phyloP scores from a whole-genome alignment of 2,329 filamentous ascomycete species.

The Colletotrichum aenigma region DNA sequence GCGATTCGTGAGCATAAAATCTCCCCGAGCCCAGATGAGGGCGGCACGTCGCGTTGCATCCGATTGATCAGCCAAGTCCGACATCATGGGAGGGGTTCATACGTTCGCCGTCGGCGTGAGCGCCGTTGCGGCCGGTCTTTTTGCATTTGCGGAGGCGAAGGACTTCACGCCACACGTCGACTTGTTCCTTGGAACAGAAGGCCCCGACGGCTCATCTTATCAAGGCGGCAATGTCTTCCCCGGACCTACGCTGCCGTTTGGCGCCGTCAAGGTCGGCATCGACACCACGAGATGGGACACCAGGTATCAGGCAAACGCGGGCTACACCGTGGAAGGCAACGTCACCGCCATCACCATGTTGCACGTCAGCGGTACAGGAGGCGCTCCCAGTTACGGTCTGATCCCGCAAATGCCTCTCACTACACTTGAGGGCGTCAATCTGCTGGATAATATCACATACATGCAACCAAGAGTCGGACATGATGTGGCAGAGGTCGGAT shows the following conservation, averaged over 20 bases:
- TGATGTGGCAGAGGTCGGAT: slow-evolving; percentile 55
- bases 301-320: slow-evolving; percentile 33
- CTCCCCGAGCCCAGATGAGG: background rate
- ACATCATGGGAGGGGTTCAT: background rate
- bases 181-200: slow-evolving; percentile 53
- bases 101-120: background rate
- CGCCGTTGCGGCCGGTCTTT: background rate
- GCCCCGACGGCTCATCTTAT: slow-evolving; percentile 46
- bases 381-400: slow-evolving; percentile 62
- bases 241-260: slow-evolving; percentile 46
- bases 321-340: slow-evolving; percentile 43
- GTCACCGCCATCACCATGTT: slow-evolving; percentile 57
- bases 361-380: slow-evolving; percentile 62
- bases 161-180: slow-evolving; percentile 39
- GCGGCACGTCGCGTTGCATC: background rate
- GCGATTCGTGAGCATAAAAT: background rate
- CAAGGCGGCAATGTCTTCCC: slow-evolving; percentile 50
- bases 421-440: slow-evolving; percentile 41
- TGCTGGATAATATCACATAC: slow-evolving; percentile 53
- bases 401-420: slow-evolving; percentile 53
- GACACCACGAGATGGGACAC: slow-evolving; percentile 35
- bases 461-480: slow-evolving; percentile 44
- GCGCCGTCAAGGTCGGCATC: slow-evolving; percentile 48
- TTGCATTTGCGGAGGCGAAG: background rate
- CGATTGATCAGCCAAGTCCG: background rate